phyloP scores from a whole-genome alignment of 2,329 filamentous ascomycete genomes.

The Didymella arachidicola region DNA sequence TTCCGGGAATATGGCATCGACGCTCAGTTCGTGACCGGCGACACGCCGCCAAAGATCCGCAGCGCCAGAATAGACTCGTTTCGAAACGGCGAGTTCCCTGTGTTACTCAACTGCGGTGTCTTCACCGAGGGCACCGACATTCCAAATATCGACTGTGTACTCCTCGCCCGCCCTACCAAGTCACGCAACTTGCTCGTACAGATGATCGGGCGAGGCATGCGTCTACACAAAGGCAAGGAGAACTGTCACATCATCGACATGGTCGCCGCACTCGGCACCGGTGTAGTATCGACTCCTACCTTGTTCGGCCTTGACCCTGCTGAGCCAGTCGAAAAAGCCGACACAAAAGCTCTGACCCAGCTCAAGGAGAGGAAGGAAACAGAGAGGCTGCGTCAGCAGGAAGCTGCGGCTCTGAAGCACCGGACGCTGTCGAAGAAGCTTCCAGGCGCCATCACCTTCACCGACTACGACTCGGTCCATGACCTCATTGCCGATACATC shows the following conservation, averaged over 20 bases:
- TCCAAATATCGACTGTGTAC: conserved; percentile 92
- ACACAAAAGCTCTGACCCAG: conserved; percentile 66
- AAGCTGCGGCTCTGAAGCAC: conserved; percentile 74
- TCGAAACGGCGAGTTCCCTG: conserved; percentile 76
- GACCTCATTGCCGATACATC: conserved; percentile 86
- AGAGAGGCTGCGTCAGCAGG: conserved; percentile 51
- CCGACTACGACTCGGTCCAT: conserved; percentile 89
- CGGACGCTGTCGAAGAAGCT: conserved; percentile 31
- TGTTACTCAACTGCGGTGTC: conserved; percentile 92
- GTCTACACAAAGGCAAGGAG: conserved; percentile 78
- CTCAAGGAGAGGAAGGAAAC: conserved; percentile 60
- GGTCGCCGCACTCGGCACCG: conserved; percentile 83
- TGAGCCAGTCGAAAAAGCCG: conserved; percentile 74
- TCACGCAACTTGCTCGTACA: conserved; percentile 94
- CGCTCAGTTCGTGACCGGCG: conserved; percentile 84
- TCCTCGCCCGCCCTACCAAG: conserved; percentile 86
- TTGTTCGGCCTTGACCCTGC: conserved; percentile 90
- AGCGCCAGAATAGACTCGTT: conserved; percentile 78
- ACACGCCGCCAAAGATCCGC: conserved; percentile 74
- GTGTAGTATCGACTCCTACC: conserved; percentile 89
- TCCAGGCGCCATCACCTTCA: conserved; percentile 72
- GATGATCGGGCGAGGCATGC: conserved; percentile 96
- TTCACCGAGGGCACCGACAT: conserved; percentile 99
- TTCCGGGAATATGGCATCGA: conserved; percentile 83
- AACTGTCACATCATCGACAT: conserved; percentile 97